These are phyloP conservation scores for Chaetoscypha palmicola DNA, from an alignment of 2,329 filamentous ascomycete species.

Conservation along the genomic window DNA sequence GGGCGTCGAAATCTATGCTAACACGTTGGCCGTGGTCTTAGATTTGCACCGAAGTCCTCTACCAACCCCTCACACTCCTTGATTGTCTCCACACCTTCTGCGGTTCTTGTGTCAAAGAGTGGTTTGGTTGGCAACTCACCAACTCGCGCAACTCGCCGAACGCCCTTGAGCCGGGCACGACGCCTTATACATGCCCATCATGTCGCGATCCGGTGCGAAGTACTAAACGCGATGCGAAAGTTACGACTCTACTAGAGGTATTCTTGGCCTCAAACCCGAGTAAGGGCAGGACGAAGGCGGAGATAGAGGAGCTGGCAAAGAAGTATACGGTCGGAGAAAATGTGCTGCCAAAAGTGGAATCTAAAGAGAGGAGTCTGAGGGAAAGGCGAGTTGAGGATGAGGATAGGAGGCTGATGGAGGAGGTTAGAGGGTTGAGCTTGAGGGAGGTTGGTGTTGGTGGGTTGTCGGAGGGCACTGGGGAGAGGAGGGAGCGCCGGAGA, in stretches of 20 bases:
- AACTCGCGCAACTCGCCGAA: slow-evolving; percentile 22
- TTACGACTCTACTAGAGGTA: slow-evolving; percentile 85
- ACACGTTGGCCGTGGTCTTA: slow-evolving; percentile 33
- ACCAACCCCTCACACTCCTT: slow-evolving; percentile 82
- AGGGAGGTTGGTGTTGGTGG: slow-evolving; percentile 50
- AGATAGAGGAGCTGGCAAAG: slow-evolving; percentile 67
- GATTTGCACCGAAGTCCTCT: slow-evolving; percentile 96
- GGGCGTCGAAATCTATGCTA: slow-evolving; percentile 17
- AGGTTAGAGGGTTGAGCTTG: slow-evolving; percentile 36
- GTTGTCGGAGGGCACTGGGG: slow-evolving; percentile 24
- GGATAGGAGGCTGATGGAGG: slow-evolving; percentile 28
- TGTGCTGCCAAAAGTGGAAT: slow-evolving; percentile 59
- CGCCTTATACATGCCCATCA: slow-evolving; percentile 78
- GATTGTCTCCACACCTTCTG: slow-evolving; percentile 96
- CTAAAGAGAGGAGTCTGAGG: slow-evolving; percentile 43
- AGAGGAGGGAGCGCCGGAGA: slow-evolving; percentile 26
- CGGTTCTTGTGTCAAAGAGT: slow-evolving; percentile 89
- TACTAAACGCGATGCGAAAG: slow-evolving; percentile 83
- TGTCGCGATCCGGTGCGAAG: slow-evolving; percentile 82
- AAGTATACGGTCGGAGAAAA: slow-evolving; percentile 78
- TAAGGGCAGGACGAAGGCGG: slow-evolving; percentile 59
- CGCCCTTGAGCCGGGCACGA: slow-evolving; percentile 19
- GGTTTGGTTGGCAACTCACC: slow-evolving; percentile 70
- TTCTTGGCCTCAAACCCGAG: slow-evolving; percentile 74
- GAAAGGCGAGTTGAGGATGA: slow-evolving; percentile 45